A percentile compares a stretch with the other conserved stretches of the same genome.
Conservation (phyloP, 2,329 filamentous ascomycete genomes). For the Trichophyton simii region DNA sequence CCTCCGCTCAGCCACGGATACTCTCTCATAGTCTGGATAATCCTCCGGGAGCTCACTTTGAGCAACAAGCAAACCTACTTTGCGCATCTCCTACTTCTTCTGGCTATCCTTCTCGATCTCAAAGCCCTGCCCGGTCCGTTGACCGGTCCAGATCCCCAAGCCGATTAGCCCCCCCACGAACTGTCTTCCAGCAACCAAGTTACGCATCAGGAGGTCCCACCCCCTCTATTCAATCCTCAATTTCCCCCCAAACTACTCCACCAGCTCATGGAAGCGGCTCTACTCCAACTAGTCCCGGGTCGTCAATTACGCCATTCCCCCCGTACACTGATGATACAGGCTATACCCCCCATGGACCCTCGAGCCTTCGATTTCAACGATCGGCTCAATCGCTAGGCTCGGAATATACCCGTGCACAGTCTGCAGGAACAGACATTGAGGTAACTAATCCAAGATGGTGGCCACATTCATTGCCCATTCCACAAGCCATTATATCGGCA, state of each 20-base stretch:
- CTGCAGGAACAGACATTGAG: conserved; percentile 28
- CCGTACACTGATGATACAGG: conserved; percentile 49
- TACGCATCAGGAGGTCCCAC: conserved; percentile 15
- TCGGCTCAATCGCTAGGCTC: conserved; percentile 40
- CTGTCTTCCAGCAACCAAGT: conserved; percentile 27
- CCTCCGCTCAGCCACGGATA: neutral
- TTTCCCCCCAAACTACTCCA: conserved; percentile 22
- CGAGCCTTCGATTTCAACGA: conserved; percentile 46
- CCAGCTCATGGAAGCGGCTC: neutral
- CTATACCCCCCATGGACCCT: conserved; percentile 34
- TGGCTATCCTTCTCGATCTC: conserved; percentile 19
- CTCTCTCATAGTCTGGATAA: neutral
- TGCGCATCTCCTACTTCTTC: conserved; percentile 26
- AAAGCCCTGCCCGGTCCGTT: conserved; percentile 19
- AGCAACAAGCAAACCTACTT: conserved; percentile 15
- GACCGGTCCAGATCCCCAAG: conserved; percentile 24
- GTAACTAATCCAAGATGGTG: conserved; percentile 54
- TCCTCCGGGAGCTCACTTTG: neutral
- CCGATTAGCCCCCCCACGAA: conserved; percentile 34
- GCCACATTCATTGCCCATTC: conserved; percentile 65
- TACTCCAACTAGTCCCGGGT: conserved; percentile 2
- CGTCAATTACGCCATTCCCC: conserved; percentile 45
- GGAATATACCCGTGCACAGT: conserved; percentile 29
- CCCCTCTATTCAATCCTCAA: conserved; percentile 17
- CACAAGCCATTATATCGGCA: conserved; percentile 56